phyloP scores from a whole-genome alignment of 306 rosid genomes.

The Acacia melanoxylon region DNA sequence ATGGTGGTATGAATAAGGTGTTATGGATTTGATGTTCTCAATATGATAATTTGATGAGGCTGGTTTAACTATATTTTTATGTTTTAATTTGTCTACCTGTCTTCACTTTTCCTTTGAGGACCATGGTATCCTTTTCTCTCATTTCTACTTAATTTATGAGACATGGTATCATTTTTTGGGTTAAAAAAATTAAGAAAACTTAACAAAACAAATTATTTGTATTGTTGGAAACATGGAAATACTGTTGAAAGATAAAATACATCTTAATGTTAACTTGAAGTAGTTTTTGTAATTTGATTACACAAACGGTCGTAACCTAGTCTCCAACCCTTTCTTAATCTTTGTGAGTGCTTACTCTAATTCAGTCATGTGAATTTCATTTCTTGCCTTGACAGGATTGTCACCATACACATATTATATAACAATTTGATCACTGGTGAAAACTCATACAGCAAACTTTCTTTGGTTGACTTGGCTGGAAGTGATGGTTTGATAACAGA shows the following conservation, averaged over 20 bases:
- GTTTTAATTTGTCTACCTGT: neutral
- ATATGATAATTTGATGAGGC: neutral
- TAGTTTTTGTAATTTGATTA: neutral
- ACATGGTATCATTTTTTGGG: neutral
- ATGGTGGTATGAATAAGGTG: neutral
- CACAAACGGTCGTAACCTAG: neutral
- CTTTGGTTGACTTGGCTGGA: slow-evolving; percentile 88
- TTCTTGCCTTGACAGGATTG: slow-evolving; percentile 56
- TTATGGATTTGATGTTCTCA: neutral
- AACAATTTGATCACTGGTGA: slow-evolving; percentile 73
- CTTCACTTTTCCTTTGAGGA: neutral
- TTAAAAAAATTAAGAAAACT: neutral
- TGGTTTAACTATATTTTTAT: neutral
- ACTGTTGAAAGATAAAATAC: neutral
- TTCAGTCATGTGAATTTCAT: slow-evolving; percentile 29
- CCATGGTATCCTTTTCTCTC: no score
- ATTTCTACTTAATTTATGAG: no score
- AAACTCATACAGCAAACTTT: slow-evolving; percentile 73
- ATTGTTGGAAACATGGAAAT: slow-evolving; percentile 2
- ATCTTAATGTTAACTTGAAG: neutral
- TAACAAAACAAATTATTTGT: neutral
- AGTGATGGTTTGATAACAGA: slow-evolving; percentile 79
- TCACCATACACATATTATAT: slow-evolving; percentile 59
- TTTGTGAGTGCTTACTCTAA: neutral
- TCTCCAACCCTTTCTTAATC: neutral